Evolutionary conservation across 1,139 yeast genomes (phyloP), one percentile per base, ranked within the genome.

Genomic region (Kodamaea alishanica): DNA sequence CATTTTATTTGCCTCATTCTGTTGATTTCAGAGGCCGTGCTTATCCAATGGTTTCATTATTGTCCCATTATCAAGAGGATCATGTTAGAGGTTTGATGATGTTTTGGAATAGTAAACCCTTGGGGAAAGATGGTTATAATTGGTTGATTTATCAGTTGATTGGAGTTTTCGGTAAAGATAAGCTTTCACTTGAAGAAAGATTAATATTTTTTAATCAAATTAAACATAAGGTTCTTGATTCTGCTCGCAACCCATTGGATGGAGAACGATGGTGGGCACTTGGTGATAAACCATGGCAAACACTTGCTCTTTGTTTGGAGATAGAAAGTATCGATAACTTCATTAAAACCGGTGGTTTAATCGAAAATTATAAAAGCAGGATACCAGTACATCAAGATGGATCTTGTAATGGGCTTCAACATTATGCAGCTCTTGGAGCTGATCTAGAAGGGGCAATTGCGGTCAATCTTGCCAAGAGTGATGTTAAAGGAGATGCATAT

Each of bases 361-460:
- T 61, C 3, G 51, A 54, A 24, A 46, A 58, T 1, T 71, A 53
- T 41, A 38, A 39, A n/a, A 56, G 65, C 30, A 52, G 73, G 24
- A 54, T 69, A 9, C 72, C 75, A 0, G 57, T 71, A 5, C 73
- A 69, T 40, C 71, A 65, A 44, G 77, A 71, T 47, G 77, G 77
- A 0, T 65, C 75, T 0, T 71, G 77, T 43, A 71, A 71, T 48
- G 77, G 77, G 3, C 56, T 71, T 23, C 77, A 71, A 47, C 77
- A 71, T 47, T 71, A 70, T 50, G 72, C 77, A 2, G 76, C 74
- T 0, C 50, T 71, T 20, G 66, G 72, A 1, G 57, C 58, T 2
- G 75, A 71, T 42, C 33, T 35, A 12, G 54, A 48, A 20, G 76
- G 74, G 5, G 75, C 67, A 0, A 43, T 39, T 8, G 65, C 75